Evolutionary conservation across 495 filamentous ascomycete species (phyloP).

Genomic region (Penicillium macrosclerotiorum): DNA sequence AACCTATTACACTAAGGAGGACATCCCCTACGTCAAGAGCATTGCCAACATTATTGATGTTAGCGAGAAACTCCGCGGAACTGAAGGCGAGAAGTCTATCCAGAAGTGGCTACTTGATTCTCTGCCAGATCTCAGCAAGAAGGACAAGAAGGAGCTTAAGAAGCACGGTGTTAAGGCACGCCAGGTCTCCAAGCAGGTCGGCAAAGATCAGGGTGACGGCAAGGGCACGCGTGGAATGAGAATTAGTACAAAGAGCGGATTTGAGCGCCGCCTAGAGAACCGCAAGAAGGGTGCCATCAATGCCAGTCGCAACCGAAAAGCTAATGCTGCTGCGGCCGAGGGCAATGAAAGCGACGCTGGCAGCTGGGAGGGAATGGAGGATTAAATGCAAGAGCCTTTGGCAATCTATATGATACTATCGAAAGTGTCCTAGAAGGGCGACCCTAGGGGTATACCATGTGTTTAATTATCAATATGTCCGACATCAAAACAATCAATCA

Average conservation of each 20-base stretch:
- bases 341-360: conserved; percentile 39
- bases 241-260: conserved; percentile 93
- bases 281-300: conserved; percentile 69
- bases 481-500: conserved; percentile 16
- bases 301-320: conserved; percentile 65
- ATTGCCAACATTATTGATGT: conserved; percentile 89
- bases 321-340: conserved; percentile 26
- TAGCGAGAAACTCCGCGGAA: conserved; percentile 63
- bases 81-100: conserved; percentile 49
- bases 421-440: background rate
- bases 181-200: conserved; percentile 37
- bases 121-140: conserved; percentile 77
- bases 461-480: conserved; percentile 1
- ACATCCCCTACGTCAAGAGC: conserved; percentile 84
- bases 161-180: conserved; percentile 77
- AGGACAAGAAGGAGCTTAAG: conserved; percentile 78
- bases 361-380: conserved; percentile 67
- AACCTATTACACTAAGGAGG: conserved; percentile 92
- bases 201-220: conserved; percentile 40
- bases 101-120: conserved; percentile 89
- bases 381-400: conserved; percentile 30
- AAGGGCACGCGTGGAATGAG: conserved; percentile 40
- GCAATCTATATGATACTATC: conserved; percentile 1
- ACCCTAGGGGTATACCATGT: background rate
- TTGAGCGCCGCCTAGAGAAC: conserved; percentile 75